Evolutionary conservation across 257 asterid species (phyloP).

Genomic region (Penstemon newberryi): DNA sequence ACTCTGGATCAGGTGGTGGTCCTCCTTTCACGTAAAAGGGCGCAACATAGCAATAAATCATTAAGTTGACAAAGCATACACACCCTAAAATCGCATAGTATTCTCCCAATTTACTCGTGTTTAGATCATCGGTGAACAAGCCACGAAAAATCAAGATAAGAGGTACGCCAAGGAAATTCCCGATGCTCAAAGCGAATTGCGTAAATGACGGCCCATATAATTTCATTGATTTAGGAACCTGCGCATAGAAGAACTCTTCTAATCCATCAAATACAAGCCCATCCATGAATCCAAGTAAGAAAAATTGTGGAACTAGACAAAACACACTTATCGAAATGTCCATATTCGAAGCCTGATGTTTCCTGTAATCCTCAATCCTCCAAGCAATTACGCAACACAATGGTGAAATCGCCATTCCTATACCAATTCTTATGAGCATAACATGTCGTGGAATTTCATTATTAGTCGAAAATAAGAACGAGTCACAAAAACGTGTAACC

Average conservation of each 20-base stretch:
- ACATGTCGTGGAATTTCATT: not conserved
- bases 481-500: not conserved
- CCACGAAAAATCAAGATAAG: not conserved
- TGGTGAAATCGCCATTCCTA: not conserved
- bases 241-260: not conserved
- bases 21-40: not conserved
- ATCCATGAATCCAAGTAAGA: not conserved
- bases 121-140: not conserved
- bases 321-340: not conserved
- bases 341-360: not conserved
- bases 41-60: constrained; percentile 7
- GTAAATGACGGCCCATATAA: constrained; percentile 14
- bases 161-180: constrained; percentile 6
- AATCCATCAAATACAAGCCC: constrained; percentile 21
- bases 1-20: not conserved
- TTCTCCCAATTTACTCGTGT: not conserved
- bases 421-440: constrained; percentile 12
- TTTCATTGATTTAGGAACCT: not conserved
- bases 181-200: constrained; percentile 14
- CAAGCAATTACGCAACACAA: constrained; percentile 22
- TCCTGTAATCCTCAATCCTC: constrained; percentile 2
- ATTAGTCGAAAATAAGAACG: not conserved
- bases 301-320: too few relatives aligned
- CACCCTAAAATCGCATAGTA: constrained; percentile 19
- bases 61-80: too few relatives aligned